Conservation (phyloP, 202 grass and related monocot species). For the Digitaria exilis region DNA sequence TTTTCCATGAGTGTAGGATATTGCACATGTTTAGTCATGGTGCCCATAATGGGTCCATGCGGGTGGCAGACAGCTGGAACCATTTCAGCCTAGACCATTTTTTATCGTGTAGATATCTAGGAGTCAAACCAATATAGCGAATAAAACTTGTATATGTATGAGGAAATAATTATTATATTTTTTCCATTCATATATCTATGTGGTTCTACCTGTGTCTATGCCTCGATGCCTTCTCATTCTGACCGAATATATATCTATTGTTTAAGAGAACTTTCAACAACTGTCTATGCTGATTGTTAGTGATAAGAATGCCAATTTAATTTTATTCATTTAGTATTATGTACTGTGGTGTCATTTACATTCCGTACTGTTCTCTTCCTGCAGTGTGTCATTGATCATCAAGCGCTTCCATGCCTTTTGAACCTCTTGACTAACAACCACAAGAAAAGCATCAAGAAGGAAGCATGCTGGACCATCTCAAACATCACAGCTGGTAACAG, state of each 20-base stretch:
- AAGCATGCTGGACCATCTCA: slow-evolving; percentile 99
- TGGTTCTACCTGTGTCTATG: too few species aligned
- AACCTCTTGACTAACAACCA: slow-evolving; percentile 81
- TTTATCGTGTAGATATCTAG: background rate
- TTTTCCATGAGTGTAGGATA: background rate
- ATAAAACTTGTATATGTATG: background rate
- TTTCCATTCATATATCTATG: background rate
- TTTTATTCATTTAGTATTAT: background rate
- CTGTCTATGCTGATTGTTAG: background rate
- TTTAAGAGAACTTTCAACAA: too few species aligned
- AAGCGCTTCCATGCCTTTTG: slow-evolving; percentile 90
- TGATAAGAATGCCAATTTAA: background rate
- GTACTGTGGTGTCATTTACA: background rate
- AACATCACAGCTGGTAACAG: slow-evolving; percentile 98
- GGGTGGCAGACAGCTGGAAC: background rate
- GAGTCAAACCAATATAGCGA: background rate
- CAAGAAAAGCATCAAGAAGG: slow-evolving; percentile 99
- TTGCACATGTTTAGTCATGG: background rate
- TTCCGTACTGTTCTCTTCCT: slow-evolving; percentile 4
- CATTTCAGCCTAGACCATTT: background rate
- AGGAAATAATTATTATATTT: background rate
- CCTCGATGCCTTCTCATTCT: background rate
- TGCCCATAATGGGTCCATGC: background rate
- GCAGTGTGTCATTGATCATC: slow-evolving; percentile 90
- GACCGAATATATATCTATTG: too few species aligned